A percentile compares a stretch with the other conserved stretches of the same genome.
phyloP scores from a whole-genome alignment of 345 rosid genomes.

The Salix viminalis region DNA sequence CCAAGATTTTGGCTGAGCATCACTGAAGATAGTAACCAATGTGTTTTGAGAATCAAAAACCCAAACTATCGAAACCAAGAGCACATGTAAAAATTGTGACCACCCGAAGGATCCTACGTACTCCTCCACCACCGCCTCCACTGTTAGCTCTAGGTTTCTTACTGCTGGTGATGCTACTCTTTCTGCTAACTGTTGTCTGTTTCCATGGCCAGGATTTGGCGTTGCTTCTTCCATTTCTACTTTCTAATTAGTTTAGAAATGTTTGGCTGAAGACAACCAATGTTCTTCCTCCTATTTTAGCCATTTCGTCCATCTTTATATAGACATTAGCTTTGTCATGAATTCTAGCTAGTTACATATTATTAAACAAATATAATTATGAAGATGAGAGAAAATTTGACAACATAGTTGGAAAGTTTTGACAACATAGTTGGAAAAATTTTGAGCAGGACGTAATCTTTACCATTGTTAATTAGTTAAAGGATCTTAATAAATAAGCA shows the following conservation, averaged over 20 bases:
- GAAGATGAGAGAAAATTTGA: background rate
- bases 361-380: background rate
- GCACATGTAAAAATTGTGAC: constrained; percentile 58
- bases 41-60: constrained; percentile 66
- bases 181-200: background rate
- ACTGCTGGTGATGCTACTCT: background rate
- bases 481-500: background rate
- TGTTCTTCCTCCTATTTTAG: background rate
- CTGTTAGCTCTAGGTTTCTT: constrained; percentile 44
- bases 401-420: background rate
- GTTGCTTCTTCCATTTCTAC: constrained; percentile 2
- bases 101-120: constrained; percentile 60
- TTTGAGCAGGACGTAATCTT: background rate
- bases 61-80: constrained; percentile 65
- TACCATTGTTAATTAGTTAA: background rate
- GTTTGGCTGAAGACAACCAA: background rate
- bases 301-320: background rate
- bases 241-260: background rate
- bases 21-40: constrained; percentile 60
- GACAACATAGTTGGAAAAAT: background rate
- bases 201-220: constrained; percentile 5
- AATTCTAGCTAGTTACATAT: background rate
- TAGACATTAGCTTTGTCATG: background rate
- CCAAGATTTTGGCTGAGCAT: constrained; percentile 57
- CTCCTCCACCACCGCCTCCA: constrained; percentile 62